phyloP scores from a whole-genome alignment of 257 asterid species.

The Nicotiana otophora region DNA sequence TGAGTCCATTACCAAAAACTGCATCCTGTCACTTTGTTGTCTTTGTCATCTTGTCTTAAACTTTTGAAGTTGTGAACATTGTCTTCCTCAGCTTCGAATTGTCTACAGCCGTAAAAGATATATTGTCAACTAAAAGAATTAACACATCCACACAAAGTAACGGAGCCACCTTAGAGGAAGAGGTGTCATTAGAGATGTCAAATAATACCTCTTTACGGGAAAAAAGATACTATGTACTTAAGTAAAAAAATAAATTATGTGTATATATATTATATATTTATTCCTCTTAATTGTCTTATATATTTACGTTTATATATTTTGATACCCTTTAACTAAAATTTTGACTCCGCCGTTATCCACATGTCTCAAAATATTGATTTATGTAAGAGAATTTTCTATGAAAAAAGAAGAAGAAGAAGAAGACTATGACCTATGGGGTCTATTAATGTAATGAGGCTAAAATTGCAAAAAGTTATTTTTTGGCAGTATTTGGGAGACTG shows the following conservation, averaged over 20 bases:
- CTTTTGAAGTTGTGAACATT: neutral
- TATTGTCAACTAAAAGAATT: neutral
- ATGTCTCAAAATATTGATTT: neutral
- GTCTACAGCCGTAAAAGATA: neutral
- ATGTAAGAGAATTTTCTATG: too few species aligned
- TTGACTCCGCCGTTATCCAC: neutral
- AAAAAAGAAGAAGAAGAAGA: too few species aligned
- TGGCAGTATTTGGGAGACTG: slow-evolving; percentile 31
- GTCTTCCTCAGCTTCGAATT: neutral
- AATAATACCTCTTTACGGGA: too few species aligned
- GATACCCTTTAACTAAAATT: too few species aligned
- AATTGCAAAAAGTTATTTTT: slow-evolving; percentile 37
- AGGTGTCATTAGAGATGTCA: too few species aligned
- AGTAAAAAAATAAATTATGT: too few species aligned
- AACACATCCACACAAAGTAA: neutral
- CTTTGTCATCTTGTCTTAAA: neutral
- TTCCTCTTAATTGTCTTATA: too few species aligned
- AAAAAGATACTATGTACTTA: too few species aligned
- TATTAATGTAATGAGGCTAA: slow-evolving; percentile 1
- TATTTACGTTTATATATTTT: too few species aligned
- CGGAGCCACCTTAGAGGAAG: too few species aligned
- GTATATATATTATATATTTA: too few species aligned
- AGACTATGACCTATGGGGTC: neutral
- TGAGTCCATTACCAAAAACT: neutral
- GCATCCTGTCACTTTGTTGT: neutral